These are phyloP conservation scores for Coemansia sp. DNA, from an alignment of 192 early-diverging fungal species.

Conservation along the genomic window DNA sequence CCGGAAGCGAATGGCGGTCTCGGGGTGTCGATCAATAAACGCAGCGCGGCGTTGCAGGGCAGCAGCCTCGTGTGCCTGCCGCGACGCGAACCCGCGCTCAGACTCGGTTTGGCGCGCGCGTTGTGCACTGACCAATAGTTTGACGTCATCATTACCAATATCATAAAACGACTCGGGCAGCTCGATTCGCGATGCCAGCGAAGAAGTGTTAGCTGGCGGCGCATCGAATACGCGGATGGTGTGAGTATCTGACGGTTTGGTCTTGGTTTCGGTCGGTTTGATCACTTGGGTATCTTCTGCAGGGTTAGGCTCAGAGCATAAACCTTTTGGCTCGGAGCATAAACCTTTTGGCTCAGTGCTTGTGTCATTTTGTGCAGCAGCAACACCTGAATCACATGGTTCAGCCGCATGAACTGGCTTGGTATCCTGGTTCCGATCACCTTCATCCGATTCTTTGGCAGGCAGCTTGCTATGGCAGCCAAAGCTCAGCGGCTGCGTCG, in stretches of 20 bases:
- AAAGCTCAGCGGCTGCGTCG: slow-evolving; percentile 1
- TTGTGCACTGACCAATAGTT: slow-evolving; percentile 62
- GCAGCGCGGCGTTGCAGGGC: slow-evolving; percentile 49
- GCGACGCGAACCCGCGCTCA: slow-evolving; percentile 75
- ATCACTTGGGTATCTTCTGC: too few species aligned
- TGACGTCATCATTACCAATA: slow-evolving; percentile 63
- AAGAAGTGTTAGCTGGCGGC: slow-evolving; percentile 36
- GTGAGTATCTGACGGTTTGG: not conserved
- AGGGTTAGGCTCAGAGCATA: too few species aligned
- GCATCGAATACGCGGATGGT: slow-evolving; percentile 56
- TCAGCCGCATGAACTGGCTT: too few species aligned
- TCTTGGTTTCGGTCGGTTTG: too few species aligned
- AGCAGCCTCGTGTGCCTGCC: slow-evolving; percentile 72
- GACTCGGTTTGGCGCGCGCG: slow-evolving; percentile 57
- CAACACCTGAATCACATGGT: too few species aligned
- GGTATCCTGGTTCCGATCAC: too few species aligned
- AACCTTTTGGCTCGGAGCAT: too few species aligned
- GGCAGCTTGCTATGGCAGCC: too few species aligned
- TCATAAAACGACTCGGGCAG: slow-evolving; percentile 90
- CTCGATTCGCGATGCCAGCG: slow-evolving; percentile 55
- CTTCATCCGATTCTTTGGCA: too few species aligned
- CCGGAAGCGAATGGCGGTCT: slow-evolving; percentile 73
- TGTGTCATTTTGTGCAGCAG: too few species aligned
- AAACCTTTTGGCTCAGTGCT: too few species aligned
- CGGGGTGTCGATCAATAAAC: slow-evolving; percentile 24